Percentiles rank a stretch among this genome's conserved stretches.
Evolutionary conservation across 2,329 filamentous ascomycete species (phyloP).

Genomic region (Botryosphaeria dothidea): DNA sequence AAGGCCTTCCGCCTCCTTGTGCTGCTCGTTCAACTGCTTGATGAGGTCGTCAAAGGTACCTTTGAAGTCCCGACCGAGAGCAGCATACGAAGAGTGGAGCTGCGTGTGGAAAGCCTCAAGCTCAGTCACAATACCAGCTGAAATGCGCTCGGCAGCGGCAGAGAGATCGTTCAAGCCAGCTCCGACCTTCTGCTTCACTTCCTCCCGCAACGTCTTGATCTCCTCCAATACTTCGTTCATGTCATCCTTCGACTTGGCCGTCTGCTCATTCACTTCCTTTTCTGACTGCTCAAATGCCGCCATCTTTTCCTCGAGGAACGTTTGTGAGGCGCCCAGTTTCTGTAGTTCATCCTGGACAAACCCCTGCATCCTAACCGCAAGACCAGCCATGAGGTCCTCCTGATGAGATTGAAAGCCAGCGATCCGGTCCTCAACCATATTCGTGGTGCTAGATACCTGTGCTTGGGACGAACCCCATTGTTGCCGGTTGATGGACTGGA

Average conservation of each 20-base stretch:
- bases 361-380: slow-evolving; percentile 70
- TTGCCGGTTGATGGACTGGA: slow-evolving; percentile 76
- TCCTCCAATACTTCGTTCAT: slow-evolving; percentile 92
- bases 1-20: slow-evolving; percentile 71
- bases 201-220: slow-evolving; percentile 84
- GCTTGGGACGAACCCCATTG: slow-evolving; percentile 76
- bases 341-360: slow-evolving; percentile 77
- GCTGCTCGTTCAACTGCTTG: slow-evolving; percentile 73
- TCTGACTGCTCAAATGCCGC: slow-evolving; percentile 68
- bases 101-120: slow-evolving; percentile 79
- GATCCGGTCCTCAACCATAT: slow-evolving; percentile 73
- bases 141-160: slow-evolving; percentile 81
- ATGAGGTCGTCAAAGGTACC: slow-evolving; percentile 78
- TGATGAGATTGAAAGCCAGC: slow-evolving; percentile 73
- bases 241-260: slow-evolving; percentile 70
- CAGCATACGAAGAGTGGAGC: slow-evolving; percentile 80
- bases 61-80: slow-evolving; percentile 84
- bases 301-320: slow-evolving; percentile 69
- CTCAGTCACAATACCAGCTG: slow-evolving; percentile 84
- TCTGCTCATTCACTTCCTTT: slow-evolving; percentile 67
- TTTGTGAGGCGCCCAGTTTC: slow-evolving; percentile 69
- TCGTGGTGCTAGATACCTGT: slow-evolving; percentile 75
- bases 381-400: slow-evolving; percentile 64
- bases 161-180: slow-evolving; percentile 83
- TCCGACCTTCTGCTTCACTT: slow-evolving; percentile 82